phyloP scores from a whole-genome alignment of 1,284 basidiomycete genomes.

The Trametes hirsuta region DNA sequence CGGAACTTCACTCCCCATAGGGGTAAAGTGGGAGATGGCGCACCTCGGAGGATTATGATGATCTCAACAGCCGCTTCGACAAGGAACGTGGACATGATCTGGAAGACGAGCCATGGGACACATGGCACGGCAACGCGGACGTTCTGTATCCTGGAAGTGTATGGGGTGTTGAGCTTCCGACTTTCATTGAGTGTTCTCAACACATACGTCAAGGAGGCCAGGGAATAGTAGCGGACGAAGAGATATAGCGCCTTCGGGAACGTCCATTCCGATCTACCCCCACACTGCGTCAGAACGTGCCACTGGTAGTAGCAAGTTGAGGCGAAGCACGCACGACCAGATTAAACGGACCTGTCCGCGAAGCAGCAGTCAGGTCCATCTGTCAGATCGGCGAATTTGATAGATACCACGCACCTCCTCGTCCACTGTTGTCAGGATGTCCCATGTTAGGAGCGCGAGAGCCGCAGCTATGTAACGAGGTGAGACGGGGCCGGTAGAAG shows the following conservation, averaged over 20 bases:
- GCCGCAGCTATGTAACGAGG: slow-evolving; percentile 38
- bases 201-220: slow-evolving; percentile 32
- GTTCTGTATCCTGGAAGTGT: slow-evolving; percentile 25
- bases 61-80: slow-evolving; percentile 35
- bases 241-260: slow-evolving; percentile 32
- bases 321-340: slow-evolving; percentile 27
- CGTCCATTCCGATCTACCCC: slow-evolving; percentile 30
- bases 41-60: slow-evolving; percentile 38
- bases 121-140: slow-evolving; percentile 25
- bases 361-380: not conserved
- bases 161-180: not conserved
- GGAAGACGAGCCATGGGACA: slow-evolving; percentile 36
- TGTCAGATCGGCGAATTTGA: not conserved
- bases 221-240: slow-evolving; percentile 33
- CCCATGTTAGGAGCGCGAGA: slow-evolving; percentile 44
- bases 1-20: not conserved
- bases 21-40: slow-evolving; percentile 5
- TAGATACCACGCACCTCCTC: slow-evolving; percentile 37
- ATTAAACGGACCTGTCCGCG: slow-evolving; percentile 18
- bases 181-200: not conserved
- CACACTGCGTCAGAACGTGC: not conserved
- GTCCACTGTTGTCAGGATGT: slow-evolving; percentile 44
- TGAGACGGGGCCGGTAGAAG: not conserved
- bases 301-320: not conserved
- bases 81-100: slow-evolving; percentile 35